phyloP scores from a whole-genome alignment of 2,329 filamentous ascomycete genomes.

The Spiromastix sp. region DNA sequence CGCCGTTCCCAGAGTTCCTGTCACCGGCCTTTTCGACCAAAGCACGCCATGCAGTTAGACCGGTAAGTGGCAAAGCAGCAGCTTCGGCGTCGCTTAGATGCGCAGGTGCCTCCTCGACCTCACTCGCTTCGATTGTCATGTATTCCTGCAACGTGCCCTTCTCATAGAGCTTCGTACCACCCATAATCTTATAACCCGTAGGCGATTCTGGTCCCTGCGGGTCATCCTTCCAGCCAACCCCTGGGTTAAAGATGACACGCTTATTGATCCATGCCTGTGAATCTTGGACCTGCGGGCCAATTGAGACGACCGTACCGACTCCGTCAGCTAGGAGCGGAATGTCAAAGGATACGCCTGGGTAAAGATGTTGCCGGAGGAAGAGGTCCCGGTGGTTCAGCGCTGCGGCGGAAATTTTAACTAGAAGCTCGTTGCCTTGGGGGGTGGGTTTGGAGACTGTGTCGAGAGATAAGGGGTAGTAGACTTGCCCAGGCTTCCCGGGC shows the following conservation, averaged over 20 bases:
- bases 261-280: slow-evolving; percentile 50
- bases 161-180: slow-evolving; percentile 52
- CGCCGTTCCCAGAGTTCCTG: slow-evolving; percentile 41
- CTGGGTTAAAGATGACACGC: slow-evolving; percentile 68
- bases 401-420: slow-evolving; percentile 65
- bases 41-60: slow-evolving; percentile 80
- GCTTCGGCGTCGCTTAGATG: slow-evolving; percentile 66
- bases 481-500: slow-evolving; percentile 64
- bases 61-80: slow-evolving; percentile 74
- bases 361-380: slow-evolving; percentile 86
- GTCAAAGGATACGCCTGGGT: slow-evolving; percentile 73
- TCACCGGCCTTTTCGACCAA: slow-evolving; percentile 67
- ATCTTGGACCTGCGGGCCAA: slow-evolving; percentile 44
- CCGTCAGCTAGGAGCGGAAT: slow-evolving; percentile 76
- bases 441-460: slow-evolving; percentile 52
- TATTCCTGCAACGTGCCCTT: slow-evolving; percentile 67
- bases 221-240: slow-evolving; percentile 62
- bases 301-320: slow-evolving; percentile 58
- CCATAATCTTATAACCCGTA: slow-evolving; percentile 29
- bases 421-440: slow-evolving; percentile 56
- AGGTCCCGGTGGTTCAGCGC: slow-evolving; percentile 92
- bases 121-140: slow-evolving; percentile 55
- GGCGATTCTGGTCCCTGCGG: slow-evolving; percentile 60
- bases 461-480: slow-evolving; percentile 52
- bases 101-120: slow-evolving; percentile 64